phyloP scores from a whole-genome alignment of 345 rosid genomes.

The Euphorbia peplus region DNA sequence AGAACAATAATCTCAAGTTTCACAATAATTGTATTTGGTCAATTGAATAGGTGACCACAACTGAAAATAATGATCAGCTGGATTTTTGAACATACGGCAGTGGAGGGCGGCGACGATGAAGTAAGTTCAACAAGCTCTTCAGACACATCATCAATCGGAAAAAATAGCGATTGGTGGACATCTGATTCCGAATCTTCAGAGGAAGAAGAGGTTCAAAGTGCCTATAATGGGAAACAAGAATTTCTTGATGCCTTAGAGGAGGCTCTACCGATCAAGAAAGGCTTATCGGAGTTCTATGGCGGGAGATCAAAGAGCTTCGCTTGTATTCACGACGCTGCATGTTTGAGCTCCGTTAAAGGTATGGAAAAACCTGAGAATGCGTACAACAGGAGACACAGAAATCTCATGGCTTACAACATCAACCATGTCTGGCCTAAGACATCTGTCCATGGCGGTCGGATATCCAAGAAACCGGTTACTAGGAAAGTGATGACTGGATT shows the following conservation, averaged over 20 bases:
- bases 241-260: conserved; percentile 21
- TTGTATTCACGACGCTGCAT: conserved; percentile 42
- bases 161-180: conserved; percentile 20
- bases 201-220: conserved; percentile 30
- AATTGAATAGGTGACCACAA: too few relatives aligned
- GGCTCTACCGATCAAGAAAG: conserved; percentile 38
- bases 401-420: conserved; percentile 50
- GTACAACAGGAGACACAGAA: conserved; percentile 46
- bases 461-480: conserved; percentile 52
- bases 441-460: conserved; percentile 50
- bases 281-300: conserved; percentile 67
- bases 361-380: conserved; percentile 71
- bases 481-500: conserved; percentile 63
- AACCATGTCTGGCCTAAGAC: conserved; percentile 26
- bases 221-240: conserved; percentile 10
- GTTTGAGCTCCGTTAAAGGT: conserved; percentile 49
- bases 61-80: too few relatives aligned
- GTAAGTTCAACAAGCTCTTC: conserved; percentile 13
- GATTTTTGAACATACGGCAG: not conserved
- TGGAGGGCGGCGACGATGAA: conserved; percentile 9
- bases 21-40: too few relatives aligned
- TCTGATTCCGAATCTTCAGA: conserved; percentile 8
- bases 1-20: too few relatives aligned
- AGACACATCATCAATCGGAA: conserved; percentile 22
- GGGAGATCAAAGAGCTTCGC: conserved; percentile 83